These are phyloP conservation scores for Saraca asoca DNA, from an alignment of 331 rosid genomes.

Conservation along the genomic window DNA sequence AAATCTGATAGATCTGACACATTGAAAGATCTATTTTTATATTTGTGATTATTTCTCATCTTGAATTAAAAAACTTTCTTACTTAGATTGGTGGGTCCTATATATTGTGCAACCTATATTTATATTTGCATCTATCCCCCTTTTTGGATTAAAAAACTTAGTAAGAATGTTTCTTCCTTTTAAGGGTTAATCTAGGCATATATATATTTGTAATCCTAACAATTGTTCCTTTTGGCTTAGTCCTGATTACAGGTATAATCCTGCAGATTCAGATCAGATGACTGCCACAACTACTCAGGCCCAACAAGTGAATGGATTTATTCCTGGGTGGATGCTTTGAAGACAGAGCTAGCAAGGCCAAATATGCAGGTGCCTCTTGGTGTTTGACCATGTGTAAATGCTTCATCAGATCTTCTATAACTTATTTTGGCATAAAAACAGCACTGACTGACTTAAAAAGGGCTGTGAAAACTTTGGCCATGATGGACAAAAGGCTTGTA, in stretches of 20 bases:
- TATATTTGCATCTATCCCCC: too few relatives aligned
- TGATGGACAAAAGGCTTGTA: constrained; percentile 30
- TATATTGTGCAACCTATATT: too few relatives aligned
- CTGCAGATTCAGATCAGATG: constrained; percentile 65
- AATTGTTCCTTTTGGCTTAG: neutral
- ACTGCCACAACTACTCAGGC: constrained; percentile 58
- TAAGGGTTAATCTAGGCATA: too few relatives aligned
- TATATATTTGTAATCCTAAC: too few relatives aligned
- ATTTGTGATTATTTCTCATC: too few relatives aligned
- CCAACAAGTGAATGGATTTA: constrained; percentile 78
- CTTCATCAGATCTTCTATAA: constrained; percentile 42
- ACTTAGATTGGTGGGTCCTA: too few relatives aligned
- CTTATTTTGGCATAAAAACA: constrained; percentile 44
- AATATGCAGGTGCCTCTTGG: constrained; percentile 32
- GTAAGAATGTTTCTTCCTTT: too few relatives aligned
- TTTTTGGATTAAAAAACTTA: too few relatives aligned
- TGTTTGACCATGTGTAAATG: constrained; percentile 42
- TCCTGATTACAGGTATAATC: constrained; percentile 51
- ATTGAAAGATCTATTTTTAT: too few relatives aligned
- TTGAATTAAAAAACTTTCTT: too few relatives aligned
- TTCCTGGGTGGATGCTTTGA: constrained; percentile 98
- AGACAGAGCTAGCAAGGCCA: constrained; percentile 27
- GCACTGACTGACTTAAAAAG: constrained; percentile 45
- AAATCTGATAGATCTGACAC: too few relatives aligned
- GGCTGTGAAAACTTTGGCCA: constrained; percentile 39